Conservation (phyloP, 768 basidiomycete species). For the Termitomyces sp. region DNA sequence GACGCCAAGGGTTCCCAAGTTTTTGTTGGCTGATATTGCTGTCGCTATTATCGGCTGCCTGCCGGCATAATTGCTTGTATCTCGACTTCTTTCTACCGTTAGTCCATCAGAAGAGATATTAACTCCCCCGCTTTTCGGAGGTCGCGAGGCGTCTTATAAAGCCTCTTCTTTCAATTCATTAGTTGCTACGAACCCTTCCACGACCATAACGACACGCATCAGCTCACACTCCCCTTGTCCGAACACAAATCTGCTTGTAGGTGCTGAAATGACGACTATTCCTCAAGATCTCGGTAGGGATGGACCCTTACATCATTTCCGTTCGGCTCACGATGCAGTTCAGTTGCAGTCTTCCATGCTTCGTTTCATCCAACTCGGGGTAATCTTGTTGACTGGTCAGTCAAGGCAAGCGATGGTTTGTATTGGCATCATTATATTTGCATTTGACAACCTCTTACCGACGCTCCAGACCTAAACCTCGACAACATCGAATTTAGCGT, state of each 20-base stretch:
- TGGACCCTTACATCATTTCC: not conserved
- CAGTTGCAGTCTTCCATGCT: slow-evolving; percentile 80
- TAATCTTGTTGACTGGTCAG: slow-evolving; percentile 74
- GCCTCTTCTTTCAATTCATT: not conserved
- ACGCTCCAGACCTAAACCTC: slow-evolving; percentile 51
- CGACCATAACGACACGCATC: not conserved
- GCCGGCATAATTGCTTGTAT: not conserved
- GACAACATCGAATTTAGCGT: slow-evolving; percentile 76
- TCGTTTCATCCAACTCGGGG: slow-evolving; percentile 84
- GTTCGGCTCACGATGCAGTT: not conserved
- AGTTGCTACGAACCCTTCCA: not conserved
- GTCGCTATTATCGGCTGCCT: not conserved
- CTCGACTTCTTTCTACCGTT: not conserved
- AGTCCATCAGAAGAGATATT: not conserved
- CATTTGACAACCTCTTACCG: not conserved
- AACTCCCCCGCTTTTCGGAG: not conserved
- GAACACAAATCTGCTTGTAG: not conserved
- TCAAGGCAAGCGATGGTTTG: slow-evolving; percentile 65
- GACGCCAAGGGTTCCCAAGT: not conserved
- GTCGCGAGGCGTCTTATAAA: not conserved
- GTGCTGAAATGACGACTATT: not conserved
- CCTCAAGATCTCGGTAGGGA: slow-evolving; percentile 52
- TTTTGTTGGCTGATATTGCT: not conserved
- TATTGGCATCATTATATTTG: not conserved
- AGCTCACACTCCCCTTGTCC: not conserved